Conservation (phyloP, 202 grass and related monocot species). For the Setaria viridis region DNA sequence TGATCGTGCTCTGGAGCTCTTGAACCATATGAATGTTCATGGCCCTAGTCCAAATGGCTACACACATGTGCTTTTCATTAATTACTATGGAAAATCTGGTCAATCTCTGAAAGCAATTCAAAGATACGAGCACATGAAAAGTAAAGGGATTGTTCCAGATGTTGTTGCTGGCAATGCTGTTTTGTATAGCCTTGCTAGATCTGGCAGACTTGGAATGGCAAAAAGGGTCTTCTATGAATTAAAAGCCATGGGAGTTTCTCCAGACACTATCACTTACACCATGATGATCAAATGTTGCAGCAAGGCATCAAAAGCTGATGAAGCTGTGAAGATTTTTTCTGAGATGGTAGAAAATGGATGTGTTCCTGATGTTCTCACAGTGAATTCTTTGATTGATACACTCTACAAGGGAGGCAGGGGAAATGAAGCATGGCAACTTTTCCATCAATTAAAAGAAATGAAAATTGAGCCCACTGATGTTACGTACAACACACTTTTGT, state of each 20-base stretch:
- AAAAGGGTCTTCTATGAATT: conserved; percentile 86
- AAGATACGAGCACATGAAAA: conserved; percentile 85
- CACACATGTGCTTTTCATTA: conserved; percentile 89
- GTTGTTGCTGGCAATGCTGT: conserved; percentile 87
- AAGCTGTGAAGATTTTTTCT: conserved; percentile 79
- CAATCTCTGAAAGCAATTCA: conserved; percentile 74
- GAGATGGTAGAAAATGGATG: conserved; percentile 79
- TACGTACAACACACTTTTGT: conserved; percentile 86
- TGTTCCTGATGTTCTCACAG: conserved; percentile 67
- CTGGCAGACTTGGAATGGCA: conserved; percentile 74
- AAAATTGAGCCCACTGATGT: conserved; percentile 69
- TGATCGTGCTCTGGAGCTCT: conserved; percentile 61
- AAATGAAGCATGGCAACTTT: conserved; percentile 84
- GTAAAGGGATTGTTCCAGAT: conserved; percentile 75
- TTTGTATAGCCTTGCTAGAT: conserved; percentile 82
- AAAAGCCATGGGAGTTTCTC: conserved; percentile 70
- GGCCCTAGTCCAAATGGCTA: conserved; percentile 75
- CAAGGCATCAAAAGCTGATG: conserved; percentile 73
- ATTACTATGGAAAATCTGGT: conserved; percentile 85
- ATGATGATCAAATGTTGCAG: conserved; percentile 98
- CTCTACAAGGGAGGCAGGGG: conserved; percentile 83
- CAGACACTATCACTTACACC: conserved; percentile 87
- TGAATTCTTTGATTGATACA: conserved; percentile 85
- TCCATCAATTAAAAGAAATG: conserved; percentile 73
- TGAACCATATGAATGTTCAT: conserved; percentile 76